Percentiles rank a stretch among this genome's conserved stretches.
phyloP scores from a whole-genome alignment of 1,139 yeast genomes.

The Nematodospora anomalae region DNA sequence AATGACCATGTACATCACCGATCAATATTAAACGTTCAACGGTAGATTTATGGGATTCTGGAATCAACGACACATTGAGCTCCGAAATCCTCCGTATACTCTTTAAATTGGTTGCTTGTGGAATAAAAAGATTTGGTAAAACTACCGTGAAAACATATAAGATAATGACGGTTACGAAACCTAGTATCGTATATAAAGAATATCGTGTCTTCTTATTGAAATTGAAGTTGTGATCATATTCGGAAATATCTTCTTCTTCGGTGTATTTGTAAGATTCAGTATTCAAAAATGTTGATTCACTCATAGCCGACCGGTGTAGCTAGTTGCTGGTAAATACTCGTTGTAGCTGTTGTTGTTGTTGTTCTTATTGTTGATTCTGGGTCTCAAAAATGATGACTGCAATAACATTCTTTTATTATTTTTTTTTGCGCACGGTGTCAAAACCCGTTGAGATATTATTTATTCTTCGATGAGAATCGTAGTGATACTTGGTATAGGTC shows the following conservation, averaged over 20 bases:
- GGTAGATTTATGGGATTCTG: slow-evolving; percentile 1
- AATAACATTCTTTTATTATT: too few relatives aligned
- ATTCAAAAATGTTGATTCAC: slow-evolving; percentile 18
- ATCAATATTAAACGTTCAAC: slow-evolving; percentile 59
- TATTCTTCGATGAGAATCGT: too few relatives aligned
- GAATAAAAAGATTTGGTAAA: slow-evolving; percentile 38
- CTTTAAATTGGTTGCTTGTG: slow-evolving; percentile 28
- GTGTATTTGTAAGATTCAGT: slow-evolving; percentile 1
- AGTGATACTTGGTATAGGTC: too few relatives aligned
- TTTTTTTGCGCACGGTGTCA: too few relatives aligned
- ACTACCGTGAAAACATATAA: slow-evolving; percentile 35
- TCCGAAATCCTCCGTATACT: slow-evolving; percentile 29
- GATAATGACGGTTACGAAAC: slow-evolving; percentile 18
- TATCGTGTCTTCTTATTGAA: slow-evolving; percentile 20
- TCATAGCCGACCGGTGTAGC: too few relatives aligned
- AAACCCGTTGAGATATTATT: too few relatives aligned
- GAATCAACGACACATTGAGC: slow-evolving; percentile 22
- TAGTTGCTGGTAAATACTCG: not conserved
- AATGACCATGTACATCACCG: slow-evolving; percentile 90
- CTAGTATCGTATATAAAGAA: slow-evolving; percentile 15
- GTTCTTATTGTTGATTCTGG: too few relatives aligned
- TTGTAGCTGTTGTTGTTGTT: not conserved
- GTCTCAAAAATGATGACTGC: too few relatives aligned
- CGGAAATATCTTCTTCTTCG: slow-evolving; percentile 14
- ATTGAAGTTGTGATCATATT: slow-evolving; percentile 20